Base-by-base conservation (phyloP, 1,284 basidiomycete species). In the Lentinula novae-zelandiae region DNA sequence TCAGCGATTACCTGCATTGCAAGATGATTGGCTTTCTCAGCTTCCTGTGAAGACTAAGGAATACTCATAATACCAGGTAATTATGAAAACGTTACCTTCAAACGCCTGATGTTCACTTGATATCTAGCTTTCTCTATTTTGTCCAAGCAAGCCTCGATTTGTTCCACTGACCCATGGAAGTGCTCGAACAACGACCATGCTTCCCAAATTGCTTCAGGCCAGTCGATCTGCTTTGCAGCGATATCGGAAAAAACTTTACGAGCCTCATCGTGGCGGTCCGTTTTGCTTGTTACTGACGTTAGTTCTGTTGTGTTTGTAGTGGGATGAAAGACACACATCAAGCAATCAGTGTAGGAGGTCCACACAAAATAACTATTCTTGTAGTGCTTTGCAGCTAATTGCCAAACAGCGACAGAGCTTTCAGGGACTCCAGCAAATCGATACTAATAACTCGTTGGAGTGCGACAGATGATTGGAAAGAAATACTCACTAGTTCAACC, bases 191-290 rank as follows among this genome's bases (percentile, higher is more conserved):
- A 76, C 4, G 88, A 70, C 89, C 93, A 97, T 0, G 91, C 89
- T 62, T 95, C 91, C 84, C 93, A 93, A 5, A 98, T 78, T 2
- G 87, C 89, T 72, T 97, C 95, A 0, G 95, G 93, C 90, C 95
- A 97, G 73, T 98, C 95, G 46, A 96, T 68, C 50, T 87, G 82
- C 70, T 89, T 89, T 50, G 78, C 76, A 57, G 85, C 83, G 12
- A 88, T 77, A 60, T 86, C 82, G 20, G 77, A 75, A 73, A 91
- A 95, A 3, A 85, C 75, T 27, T 81, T 77, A 39, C 93, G 84
- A 1, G 88, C 90, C 55, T 82, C 75, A 62, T 85, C 75, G 63
- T 82, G 77, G 51, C 82, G 78, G 27, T 83, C 77, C 64, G 84
- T 85, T 59, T 87, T 90, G 61, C 59, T 62, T 58, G 27, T 36